A percentile compares a stretch with the other conserved stretches of the same genome.
Conservation (phyloP, 108 stramenopile species). For the Nitzschia sp. region DNA sequence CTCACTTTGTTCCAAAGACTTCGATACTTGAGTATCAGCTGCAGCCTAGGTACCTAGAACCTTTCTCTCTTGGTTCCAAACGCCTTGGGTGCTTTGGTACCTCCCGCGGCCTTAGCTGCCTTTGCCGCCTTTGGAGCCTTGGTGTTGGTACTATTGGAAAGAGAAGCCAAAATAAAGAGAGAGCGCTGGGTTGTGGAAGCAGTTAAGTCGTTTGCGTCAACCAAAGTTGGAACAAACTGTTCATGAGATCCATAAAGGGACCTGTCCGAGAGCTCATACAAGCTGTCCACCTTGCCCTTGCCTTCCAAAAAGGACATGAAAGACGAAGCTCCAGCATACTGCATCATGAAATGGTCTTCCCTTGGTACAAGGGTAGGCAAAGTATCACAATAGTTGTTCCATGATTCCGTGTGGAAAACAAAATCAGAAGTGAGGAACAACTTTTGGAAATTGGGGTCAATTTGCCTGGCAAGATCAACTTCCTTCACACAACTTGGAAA, state of each 20-base stretch:
- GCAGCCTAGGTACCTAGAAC: no score
- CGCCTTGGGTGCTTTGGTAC: no score
- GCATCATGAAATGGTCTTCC: no score
- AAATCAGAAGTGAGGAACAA: conserved; percentile 53
- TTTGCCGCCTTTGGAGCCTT: no score
- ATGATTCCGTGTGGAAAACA: conserved; percentile 50
- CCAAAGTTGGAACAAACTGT: not conserved
- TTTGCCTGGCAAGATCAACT: conserved; percentile 45
- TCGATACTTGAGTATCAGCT: no score
- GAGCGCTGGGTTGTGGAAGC: no score
- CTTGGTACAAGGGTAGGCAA: not conserved
- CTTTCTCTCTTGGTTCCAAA: no score
- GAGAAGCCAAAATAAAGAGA: no score
- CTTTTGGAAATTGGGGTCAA: conserved; percentile 35
- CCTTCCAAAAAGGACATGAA: conserved; percentile 11
- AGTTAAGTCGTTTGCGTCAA: not conserved
- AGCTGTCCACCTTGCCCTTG: not conserved
- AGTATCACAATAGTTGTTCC: conserved; percentile 48
- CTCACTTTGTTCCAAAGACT: no score
- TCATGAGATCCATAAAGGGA: conserved; percentile 1
- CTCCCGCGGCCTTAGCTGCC: no score
- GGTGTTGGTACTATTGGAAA: no score
- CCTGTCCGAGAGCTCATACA: conserved; percentile 9
- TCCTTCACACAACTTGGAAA: conserved; percentile 56
- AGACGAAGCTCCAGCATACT: conserved; percentile 8